These are phyloP conservation scores for Acanthamoeba lenticulata DNA, from an alignment of 208 protist genomes.

Conservation along the genomic window DNA sequence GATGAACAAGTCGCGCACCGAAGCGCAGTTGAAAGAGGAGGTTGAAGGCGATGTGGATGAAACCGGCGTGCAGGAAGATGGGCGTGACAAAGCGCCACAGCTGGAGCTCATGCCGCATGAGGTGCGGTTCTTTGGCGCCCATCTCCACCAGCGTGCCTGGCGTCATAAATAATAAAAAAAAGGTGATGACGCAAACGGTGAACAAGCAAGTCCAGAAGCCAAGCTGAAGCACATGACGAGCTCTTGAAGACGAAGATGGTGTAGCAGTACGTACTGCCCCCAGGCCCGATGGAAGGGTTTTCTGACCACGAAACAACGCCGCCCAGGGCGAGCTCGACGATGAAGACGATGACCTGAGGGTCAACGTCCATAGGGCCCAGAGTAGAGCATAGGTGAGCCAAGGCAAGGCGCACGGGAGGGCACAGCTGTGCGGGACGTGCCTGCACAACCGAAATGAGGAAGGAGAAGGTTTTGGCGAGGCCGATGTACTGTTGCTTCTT, in stretches of 20 bases:
- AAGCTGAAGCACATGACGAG: neutral
- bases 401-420: too few relatives aligned
- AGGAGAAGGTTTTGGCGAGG: constrained; percentile 12
- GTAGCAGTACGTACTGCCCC: neutral
- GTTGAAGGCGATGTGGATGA: constrained; percentile 47
- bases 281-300: neutral
- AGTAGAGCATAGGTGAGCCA: neutral
- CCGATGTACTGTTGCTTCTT: constrained; percentile 32
- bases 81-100: constrained; percentile 45
- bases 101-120: neutral
- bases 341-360: constrained; percentile 20
- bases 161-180: too few relatives aligned
- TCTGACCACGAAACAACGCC: neutral
- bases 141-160: neutral
- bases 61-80: constrained; percentile 30
- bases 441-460: neutral
- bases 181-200: too few relatives aligned
- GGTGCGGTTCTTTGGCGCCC: constrained; percentile 30
- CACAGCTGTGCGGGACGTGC: too few relatives aligned
- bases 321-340: constrained; percentile 8
- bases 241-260: neutral
- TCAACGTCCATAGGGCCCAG: too few relatives aligned
- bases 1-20: neutral
- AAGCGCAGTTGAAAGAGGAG: constrained; percentile 47
- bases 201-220: too few relatives aligned